phyloP scores from a whole-genome alignment of 2,329 filamentous ascomycete genomes.

The Pseudogymnoascus sp. region DNA sequence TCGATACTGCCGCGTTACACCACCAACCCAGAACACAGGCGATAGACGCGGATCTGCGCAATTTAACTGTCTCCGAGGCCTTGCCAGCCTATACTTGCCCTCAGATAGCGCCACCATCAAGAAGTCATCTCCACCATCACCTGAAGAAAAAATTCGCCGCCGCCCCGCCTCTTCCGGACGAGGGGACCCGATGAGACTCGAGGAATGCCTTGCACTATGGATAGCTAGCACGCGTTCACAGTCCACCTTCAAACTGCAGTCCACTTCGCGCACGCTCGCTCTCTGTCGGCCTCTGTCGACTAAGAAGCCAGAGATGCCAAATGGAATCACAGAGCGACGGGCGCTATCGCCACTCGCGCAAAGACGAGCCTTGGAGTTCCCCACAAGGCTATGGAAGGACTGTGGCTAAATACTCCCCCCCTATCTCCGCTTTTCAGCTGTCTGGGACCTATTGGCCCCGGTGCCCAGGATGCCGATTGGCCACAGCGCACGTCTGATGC shows the following conservation, averaged over 20 bases:
- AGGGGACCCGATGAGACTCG: not conserved
- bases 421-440: constrained; percentile 9
- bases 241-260: not conserved
- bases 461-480: not conserved
- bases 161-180: not conserved
- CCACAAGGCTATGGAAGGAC: not conserved
- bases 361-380: not conserved
- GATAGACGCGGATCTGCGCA: constrained; percentile 7
- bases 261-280: not conserved
- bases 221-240: not conserved
- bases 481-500: not conserved
- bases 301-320: not conserved
- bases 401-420: not conserved
- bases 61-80: not conserved
- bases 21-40: not conserved
- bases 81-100: not conserved
- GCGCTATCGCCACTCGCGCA: not conserved
- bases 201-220: not conserved
- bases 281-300: not conserved
- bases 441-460: not conserved
- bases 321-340: not conserved
- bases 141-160: constrained; percentile 3
- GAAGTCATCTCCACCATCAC: not conserved
- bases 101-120: not conserved
- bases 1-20: constrained; percentile 8